phyloP scores from a whole-genome alignment of 2,329 filamentous ascomycete species.

The Venturia effusa region DNA sequence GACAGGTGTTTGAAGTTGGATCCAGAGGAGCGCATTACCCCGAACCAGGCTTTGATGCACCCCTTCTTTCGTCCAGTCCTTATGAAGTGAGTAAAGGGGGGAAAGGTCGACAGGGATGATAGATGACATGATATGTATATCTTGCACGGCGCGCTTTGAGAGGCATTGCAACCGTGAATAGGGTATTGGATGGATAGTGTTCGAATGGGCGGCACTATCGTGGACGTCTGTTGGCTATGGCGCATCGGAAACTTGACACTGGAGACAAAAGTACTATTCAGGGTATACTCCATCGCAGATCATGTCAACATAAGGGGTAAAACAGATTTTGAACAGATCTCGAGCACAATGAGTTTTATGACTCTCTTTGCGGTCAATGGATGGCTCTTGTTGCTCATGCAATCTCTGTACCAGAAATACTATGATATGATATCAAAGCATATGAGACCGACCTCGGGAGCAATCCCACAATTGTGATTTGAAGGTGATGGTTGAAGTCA shows the following conservation, averaged over 20 bases:
- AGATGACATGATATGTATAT: background rate
- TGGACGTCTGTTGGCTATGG: background rate
- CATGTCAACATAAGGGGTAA: background rate
- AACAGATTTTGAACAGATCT: background rate
- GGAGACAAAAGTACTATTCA: background rate
- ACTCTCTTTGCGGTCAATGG: too few relatives aligned
- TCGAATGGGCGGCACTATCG: background rate
- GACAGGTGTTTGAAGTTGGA: slow-evolving; percentile 84
- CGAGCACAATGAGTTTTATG: too few relatives aligned
- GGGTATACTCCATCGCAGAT: background rate
- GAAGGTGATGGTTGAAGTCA: too few relatives aligned
- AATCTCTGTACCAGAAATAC: too few relatives aligned
- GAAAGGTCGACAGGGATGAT: background rate
- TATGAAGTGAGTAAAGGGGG: background rate
- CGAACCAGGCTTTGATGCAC: slow-evolving; percentile 76
- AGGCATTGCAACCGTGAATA: background rate
- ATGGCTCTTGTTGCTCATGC: too few relatives aligned
- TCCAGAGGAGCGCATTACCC: slow-evolving; percentile 82
- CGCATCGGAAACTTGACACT: background rate
- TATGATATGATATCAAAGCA: too few relatives aligned
- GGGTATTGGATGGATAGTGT: background rate
- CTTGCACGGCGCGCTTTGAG: background rate
- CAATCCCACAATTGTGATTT: too few relatives aligned
- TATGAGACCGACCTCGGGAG: too few relatives aligned
- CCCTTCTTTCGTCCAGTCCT: slow-evolving; percentile 44